Evolutionary conservation across 192 early-diverging fungal genomes (phyloP), one percentile per base, ranked within the genome.

Genomic region (Spizellomyces punctatus): DNA sequence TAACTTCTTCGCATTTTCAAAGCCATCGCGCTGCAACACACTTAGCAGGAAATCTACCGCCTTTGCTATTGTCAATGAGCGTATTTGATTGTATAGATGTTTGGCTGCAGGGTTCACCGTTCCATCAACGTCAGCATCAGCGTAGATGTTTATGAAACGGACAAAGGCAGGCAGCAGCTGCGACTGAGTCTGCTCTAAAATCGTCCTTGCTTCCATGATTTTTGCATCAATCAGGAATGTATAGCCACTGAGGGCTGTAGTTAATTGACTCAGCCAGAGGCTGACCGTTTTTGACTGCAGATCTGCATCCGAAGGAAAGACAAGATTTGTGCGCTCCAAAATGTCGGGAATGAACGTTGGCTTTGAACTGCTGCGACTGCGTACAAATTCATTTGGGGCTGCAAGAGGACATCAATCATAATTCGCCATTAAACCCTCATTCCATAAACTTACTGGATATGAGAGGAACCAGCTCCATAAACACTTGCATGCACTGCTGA

Each of bases 401-500:
- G 41, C 22, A 41, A 41, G 2, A 16, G n/a, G 10, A 68, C 10
- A 9, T 56, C 10, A 61, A 42, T 45, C 22, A 65, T 17, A 14
- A 65, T 17, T 17, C 4, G 27, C 46, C 12, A 61, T 14, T 10
- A 22, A 19, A 2, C 22, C 12, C 1, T 17, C n/a, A 27, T 50
- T 8, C 0, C 19, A 9, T 16, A 36, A 8, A 46, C 14, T 66
- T 14, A 66, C 44, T 52, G 41, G 41, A 7, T 22, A 8, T 21
- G 1, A 27, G n/a, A 14, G 73, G 65, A 9, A 36, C 85, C 66
- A 91, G 83, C 46, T 85, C 77, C 69, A 79, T 75, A 72, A 93
- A 85, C 36, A 93, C 76, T 16, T 79, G 74, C 67, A 88, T 82
- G 63, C 90, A 91, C 14, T 79, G 76, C 48, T 82, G 85, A 10